Percentiles rank a stretch among this genome's conserved stretches.
Conservation (phyloP, 805 yeast genomes). For the Cyberlindnera lachancei region DNA sequence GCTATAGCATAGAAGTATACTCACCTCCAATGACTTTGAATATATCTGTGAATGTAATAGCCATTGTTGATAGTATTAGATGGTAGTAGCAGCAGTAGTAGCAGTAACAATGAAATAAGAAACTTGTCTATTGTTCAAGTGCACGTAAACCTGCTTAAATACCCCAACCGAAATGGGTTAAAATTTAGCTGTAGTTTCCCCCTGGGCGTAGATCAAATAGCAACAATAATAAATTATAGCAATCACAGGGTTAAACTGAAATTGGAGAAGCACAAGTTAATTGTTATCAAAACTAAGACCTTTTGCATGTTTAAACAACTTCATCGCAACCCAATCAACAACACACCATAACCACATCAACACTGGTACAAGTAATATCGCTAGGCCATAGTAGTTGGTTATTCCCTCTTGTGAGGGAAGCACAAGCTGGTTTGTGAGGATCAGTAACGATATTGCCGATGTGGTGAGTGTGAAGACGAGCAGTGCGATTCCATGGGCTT, state of each 20-base stretch:
- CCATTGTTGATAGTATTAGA: too few relatives aligned
- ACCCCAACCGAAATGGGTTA: too few relatives aligned
- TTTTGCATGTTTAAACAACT: slow-evolving; percentile 71
- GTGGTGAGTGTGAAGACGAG: slow-evolving; percentile 8
- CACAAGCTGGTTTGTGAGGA: slow-evolving; percentile 6
- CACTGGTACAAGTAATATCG: slow-evolving; percentile 27
- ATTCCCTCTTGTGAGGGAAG: slow-evolving; percentile 6
- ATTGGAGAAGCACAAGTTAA: too few relatives aligned
- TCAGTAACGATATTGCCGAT: slow-evolving; percentile 6
- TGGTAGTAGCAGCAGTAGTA: too few relatives aligned
- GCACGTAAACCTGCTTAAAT: too few relatives aligned
- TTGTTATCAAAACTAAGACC: slow-evolving; percentile 34
- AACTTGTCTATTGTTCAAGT: too few relatives aligned
- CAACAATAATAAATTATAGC: too few relatives aligned
- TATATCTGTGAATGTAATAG: slow-evolving; percentile 41
- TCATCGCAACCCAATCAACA: slow-evolving; percentile 73
- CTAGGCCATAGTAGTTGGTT: slow-evolving; percentile 27
- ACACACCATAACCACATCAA: slow-evolving; percentile 63
- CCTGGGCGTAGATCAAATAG: too few relatives aligned
- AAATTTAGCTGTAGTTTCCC: too few relatives aligned
- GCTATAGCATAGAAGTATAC: too few relatives aligned
- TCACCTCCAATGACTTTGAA: slow-evolving; percentile 33
- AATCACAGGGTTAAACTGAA: too few relatives aligned
- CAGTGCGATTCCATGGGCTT: slow-evolving; percentile 2
- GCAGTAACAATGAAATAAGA: too few relatives aligned